phyloP scores from a whole-genome alignment of 2,329 filamentous ascomycete species.

The Fusarium pseudonygamai region DNA sequence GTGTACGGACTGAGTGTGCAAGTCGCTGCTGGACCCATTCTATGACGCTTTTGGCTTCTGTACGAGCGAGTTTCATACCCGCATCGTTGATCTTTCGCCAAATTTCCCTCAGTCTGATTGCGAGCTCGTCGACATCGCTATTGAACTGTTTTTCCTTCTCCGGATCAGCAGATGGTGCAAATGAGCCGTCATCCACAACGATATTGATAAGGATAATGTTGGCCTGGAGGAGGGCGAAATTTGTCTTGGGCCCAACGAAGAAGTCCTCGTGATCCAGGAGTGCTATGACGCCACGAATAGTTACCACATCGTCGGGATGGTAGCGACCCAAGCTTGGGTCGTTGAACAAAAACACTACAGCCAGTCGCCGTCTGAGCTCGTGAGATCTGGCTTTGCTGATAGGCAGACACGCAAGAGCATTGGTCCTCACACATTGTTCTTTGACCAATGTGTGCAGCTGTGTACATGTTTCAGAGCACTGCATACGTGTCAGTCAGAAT shows the following conservation, averaged over 20 bases:
- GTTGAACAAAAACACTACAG: constrained; percentile 69
- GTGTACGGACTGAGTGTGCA: constrained; percentile 74
- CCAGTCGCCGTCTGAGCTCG: constrained; percentile 72
- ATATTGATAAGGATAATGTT: constrained; percentile 76
- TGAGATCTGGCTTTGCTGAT: constrained; percentile 59
- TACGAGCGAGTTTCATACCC: constrained; percentile 75
- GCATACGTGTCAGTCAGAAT: constrained; percentile 4
- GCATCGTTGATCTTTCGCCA: constrained; percentile 75
- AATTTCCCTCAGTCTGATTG: constrained; percentile 65
- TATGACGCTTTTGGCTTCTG: constrained; percentile 79
- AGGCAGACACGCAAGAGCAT: constrained; percentile 68
- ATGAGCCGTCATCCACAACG: constrained; percentile 71
- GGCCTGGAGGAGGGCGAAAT: constrained; percentile 76
- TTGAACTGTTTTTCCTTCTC: constrained; percentile 68
- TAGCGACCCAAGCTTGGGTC: constrained; percentile 54
- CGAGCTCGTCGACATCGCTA: constrained; percentile 72
- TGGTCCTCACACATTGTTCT: constrained; percentile 62
- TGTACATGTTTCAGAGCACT: constrained; percentile 62
- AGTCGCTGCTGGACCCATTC: constrained; percentile 81
- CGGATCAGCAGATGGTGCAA: constrained; percentile 38
- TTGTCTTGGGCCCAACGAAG: constrained; percentile 61
- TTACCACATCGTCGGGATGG: constrained; percentile 54
- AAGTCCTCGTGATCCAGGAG: constrained; percentile 62
- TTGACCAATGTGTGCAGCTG: constrained; percentile 58
- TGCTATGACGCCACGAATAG: constrained; percentile 55